Conservation (phyloP, 2,329 filamentous ascomycete genomes). For the Fusarium siculi region DNA sequence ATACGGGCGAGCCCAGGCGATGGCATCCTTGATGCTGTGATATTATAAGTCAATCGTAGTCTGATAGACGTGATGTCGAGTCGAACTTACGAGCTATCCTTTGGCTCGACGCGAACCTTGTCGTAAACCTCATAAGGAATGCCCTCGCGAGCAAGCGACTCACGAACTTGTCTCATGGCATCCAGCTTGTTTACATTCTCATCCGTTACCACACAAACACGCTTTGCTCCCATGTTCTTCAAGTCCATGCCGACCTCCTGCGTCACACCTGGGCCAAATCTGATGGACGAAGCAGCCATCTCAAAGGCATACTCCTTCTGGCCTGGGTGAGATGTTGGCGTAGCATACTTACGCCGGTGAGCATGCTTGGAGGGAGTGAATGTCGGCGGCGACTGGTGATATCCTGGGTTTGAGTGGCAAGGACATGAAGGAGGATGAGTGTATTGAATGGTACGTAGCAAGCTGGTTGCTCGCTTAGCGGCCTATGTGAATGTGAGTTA, state of each 20-base stretch:
- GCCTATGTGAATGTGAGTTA: constrained; percentile 53
- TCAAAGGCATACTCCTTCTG: constrained; percentile 98
- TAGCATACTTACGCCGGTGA: constrained; percentile 69
- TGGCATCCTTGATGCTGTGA: constrained; percentile 83
- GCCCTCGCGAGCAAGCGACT: constrained; percentile 81
- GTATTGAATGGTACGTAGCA: constrained; percentile 91
- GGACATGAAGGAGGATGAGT: constrained; percentile 89
- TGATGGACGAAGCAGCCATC: constrained; percentile 94
- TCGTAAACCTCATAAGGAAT: constrained; percentile 85
- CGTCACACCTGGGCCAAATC: constrained; percentile 92
- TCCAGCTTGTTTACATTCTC: constrained; percentile 81
- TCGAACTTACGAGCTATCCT: constrained; percentile 81
- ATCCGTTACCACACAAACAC: constrained; percentile 93
- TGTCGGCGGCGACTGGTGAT: constrained; percentile 73
- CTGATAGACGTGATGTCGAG: neutral
- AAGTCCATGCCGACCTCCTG: constrained; percentile 99
- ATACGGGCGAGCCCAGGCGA: constrained; percentile 84
- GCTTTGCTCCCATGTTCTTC: constrained; percentile 86
- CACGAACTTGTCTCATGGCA: constrained; percentile 89
- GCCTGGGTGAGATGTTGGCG: constrained; percentile 68
- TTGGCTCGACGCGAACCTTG: constrained; percentile 86
- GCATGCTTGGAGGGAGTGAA: constrained; percentile 61
- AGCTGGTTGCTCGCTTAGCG: constrained; percentile 72
- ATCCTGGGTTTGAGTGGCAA: constrained; percentile 88
- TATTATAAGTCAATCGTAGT: constrained; percentile 11